phyloP scores from a whole-genome alignment of 1,139 yeast species.

The Magnusiomyces suaveolens region DNA sequence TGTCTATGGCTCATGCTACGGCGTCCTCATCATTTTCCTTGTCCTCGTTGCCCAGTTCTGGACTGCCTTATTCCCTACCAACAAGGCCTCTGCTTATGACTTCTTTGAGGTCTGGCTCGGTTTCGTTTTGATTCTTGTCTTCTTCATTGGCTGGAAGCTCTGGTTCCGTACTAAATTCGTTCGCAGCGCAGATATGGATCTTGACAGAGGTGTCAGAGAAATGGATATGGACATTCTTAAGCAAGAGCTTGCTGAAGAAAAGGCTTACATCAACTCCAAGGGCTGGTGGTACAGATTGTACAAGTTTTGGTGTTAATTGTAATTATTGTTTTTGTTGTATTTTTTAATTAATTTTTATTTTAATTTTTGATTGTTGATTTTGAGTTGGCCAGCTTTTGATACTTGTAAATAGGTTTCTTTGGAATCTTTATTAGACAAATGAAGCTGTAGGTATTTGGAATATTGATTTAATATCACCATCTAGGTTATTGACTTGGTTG shows the following conservation, averaged over 20 bases:
- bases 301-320: slow-evolving; percentile 39
- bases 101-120: slow-evolving; percentile 51
- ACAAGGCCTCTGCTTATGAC: slow-evolving; percentile 32
- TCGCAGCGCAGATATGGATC: slow-evolving; percentile 33
- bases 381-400: too few relatives aligned
- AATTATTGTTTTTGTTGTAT: not conserved
- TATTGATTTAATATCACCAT: too few relatives aligned
- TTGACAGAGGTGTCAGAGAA: slow-evolving; percentile 46
- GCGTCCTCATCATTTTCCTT: slow-evolving; percentile 49
- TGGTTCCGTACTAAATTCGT: slow-evolving; percentile 38
- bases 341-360: not conserved
- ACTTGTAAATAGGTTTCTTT: too few relatives aligned
- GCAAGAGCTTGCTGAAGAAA: slow-evolving; percentile 43
- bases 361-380: too few relatives aligned
- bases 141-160: slow-evolving; percentile 45
- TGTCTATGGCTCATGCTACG: slow-evolving; percentile 57
- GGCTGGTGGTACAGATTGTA: slow-evolving; percentile 33
- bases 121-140: slow-evolving; percentile 40
- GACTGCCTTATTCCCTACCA: slow-evolving; percentile 66
- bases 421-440: too few relatives aligned
- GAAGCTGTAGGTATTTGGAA: too few relatives aligned
- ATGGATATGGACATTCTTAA: slow-evolving; percentile 44
- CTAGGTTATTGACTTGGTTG: too few relatives aligned
- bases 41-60: slow-evolving; percentile 74
- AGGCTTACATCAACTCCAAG: slow-evolving; percentile 30